phyloP scores from a whole-genome alignment of 192 early-diverging fungal genomes.

The Coemansia brasiliensis region DNA sequence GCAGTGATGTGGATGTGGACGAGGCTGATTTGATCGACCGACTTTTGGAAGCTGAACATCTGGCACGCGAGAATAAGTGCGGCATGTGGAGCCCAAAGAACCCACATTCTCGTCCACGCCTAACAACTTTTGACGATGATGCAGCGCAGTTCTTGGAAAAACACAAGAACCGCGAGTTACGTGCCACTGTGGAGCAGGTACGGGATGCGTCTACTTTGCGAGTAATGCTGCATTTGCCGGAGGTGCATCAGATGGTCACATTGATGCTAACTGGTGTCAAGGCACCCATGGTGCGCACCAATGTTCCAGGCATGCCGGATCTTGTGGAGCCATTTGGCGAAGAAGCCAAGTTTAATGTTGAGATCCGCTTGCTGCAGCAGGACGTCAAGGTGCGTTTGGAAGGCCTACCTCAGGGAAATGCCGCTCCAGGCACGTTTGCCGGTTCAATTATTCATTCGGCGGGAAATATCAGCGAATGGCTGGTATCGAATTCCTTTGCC shows the following conservation, averaged over 20 bases:
- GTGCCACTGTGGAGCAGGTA: slow-evolving; percentile 92
- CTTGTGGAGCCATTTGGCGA: slow-evolving; percentile 87
- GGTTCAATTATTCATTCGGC: slow-evolving; percentile 79
- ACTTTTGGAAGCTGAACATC: slow-evolving; percentile 66
- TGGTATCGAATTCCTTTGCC: slow-evolving; percentile 80
- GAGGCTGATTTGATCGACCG: slow-evolving; percentile 39
- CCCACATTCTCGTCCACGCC: slow-evolving; percentile 43
- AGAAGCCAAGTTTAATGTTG: slow-evolving; percentile 92
- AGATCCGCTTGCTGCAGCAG: slow-evolving; percentile 85
- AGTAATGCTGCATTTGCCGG: slow-evolving; percentile 66
- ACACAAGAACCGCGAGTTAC: slow-evolving; percentile 78
- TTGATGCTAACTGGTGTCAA: slow-evolving; percentile 79
- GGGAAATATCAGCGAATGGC: slow-evolving; percentile 89
- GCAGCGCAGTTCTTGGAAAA: slow-evolving; percentile 69
- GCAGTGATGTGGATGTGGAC: slow-evolving; percentile 37
- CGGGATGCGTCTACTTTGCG: slow-evolving; percentile 87
- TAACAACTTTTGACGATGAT: slow-evolving; percentile 63
- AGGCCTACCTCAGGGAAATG: slow-evolving; percentile 61
- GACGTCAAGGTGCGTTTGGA: slow-evolving; percentile 86
- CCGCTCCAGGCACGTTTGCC: slow-evolving; percentile 64
- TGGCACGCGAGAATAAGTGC: slow-evolving; percentile 65
- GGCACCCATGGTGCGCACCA: slow-evolving; percentile 78
- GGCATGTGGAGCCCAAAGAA: slow-evolving; percentile 76
- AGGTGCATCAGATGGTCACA: slow-evolving; percentile 75
- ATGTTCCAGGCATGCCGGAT: slow-evolving; percentile 67